Conservation (phyloP, 2,329 filamentous ascomycete species). For the Aspergillus oerlinghausenensis region DNA sequence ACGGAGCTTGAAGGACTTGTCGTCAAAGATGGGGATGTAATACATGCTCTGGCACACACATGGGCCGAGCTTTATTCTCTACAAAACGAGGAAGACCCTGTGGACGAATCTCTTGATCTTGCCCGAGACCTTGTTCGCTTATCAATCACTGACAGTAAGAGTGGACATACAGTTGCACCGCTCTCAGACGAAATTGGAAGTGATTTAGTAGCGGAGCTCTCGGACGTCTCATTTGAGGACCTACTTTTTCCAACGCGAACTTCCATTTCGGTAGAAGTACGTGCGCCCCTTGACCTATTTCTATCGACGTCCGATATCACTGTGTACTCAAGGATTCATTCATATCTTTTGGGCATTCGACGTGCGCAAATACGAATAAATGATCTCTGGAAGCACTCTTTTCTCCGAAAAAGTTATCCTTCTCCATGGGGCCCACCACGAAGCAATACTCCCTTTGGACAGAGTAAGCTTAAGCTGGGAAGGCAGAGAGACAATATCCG, state of each 20-base stretch:
- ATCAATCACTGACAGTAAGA: slow-evolving; percentile 40
- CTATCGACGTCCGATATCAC: slow-evolving; percentile 70
- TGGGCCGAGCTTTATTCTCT: slow-evolving; percentile 77
- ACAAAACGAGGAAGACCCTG: slow-evolving; percentile 70
- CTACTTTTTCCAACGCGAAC: slow-evolving; percentile 76
- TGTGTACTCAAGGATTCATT: slow-evolving; percentile 77
- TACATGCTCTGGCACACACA: slow-evolving; percentile 68
- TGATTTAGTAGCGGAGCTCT: slow-evolving; percentile 33
- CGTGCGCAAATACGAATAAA: slow-evolving; percentile 80
- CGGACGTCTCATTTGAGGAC: slow-evolving; percentile 61
- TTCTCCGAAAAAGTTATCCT: slow-evolving; percentile 71
- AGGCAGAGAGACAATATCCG: slow-evolving; percentile 62
- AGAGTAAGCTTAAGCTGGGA: slow-evolving; percentile 56
- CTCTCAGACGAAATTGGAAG: slow-evolving; percentile 15
- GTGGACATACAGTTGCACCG: slow-evolving; percentile 23
- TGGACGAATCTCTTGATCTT: slow-evolving; percentile 71
- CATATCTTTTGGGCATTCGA: slow-evolving; percentile 80
- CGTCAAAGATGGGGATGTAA: slow-evolving; percentile 83
- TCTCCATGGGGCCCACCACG: slow-evolving; percentile 62
- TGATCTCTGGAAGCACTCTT: slow-evolving; percentile 79
- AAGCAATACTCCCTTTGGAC: slow-evolving; percentile 58
- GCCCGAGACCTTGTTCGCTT: slow-evolving; percentile 74
- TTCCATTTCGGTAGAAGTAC: slow-evolving; percentile 64
- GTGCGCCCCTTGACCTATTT: slow-evolving; percentile 83
- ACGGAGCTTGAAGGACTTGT: slow-evolving; percentile 59